Base-by-base conservation (phyloP, 2,329 filamentous ascomycete genomes). In the Rhexocercosporidium sp. region DNA sequence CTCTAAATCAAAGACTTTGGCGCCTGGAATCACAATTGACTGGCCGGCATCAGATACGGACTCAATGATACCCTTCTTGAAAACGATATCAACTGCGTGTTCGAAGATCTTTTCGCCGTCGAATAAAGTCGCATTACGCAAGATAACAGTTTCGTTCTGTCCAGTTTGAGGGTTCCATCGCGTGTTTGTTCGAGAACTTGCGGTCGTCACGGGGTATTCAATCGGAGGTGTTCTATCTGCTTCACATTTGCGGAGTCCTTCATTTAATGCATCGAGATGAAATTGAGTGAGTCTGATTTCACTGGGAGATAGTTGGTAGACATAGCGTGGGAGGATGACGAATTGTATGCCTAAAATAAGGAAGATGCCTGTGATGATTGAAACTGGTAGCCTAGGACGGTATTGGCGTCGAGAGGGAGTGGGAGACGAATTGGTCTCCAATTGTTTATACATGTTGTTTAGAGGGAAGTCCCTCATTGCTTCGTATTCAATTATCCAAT, bases 81-180 rank as follows among this genome's bases (percentile, higher is more conserved):
- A 78, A 6, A 74, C 64, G 46, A 82, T 77, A 70, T 83, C 81
- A 18, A 82, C 77, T 0, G 73, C 41, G 14, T 73, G 69, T 1
- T 71, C 46, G 8, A 78, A 59, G 49, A 81, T 76, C 3, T 59
- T 69, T 61, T 81, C 78, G 14, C 81, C 81, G 70, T 83, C 81
- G 65, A 82, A 83, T 14, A 83, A 72, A 25, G 78, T 82, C 7
- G 75, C 79, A 67, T 83, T 83, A 44, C 74, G 75, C 29, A 83
- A 70, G 3, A 82, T 65, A 4, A 81, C 62, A 1, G 77, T 79
- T 51, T 73, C 70, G 54, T 77, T 74, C 65, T 82, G 81, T 3
- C 81, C 81, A 56, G 73, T 78, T 16, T 70, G 69, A 1, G 75
- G 29, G 34, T 79, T 80, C 81, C 81, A 83, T 72, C 81, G 74